These are phyloP conservation scores for Fomitopsis schrenkii DNA, from an alignment of 1,284 basidiomycete genomes.

Conservation along the genomic window DNA sequence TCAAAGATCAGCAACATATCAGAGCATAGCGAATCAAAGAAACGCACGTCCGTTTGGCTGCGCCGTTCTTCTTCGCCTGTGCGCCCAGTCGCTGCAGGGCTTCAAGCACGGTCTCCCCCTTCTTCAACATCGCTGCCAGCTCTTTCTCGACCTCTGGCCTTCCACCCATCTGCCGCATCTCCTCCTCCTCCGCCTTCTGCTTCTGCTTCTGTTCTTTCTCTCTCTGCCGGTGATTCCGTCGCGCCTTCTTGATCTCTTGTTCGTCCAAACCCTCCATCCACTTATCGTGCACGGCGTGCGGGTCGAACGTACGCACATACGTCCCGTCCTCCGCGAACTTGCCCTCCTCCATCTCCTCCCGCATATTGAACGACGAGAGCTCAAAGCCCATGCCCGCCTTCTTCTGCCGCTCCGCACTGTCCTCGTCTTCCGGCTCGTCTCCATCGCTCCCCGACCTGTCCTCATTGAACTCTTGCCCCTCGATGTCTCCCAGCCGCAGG, in stretches of 20 bases:
- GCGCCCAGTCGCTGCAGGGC: conserved; percentile 84
- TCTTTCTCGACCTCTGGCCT: conserved; percentile 66
- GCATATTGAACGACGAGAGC: conserved; percentile 97
- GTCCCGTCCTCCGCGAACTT: conserved; percentile 93
- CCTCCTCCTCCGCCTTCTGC: conserved; percentile 69
- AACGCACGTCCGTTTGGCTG: conserved; percentile 33
- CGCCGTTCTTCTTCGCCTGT: conserved; percentile 56
- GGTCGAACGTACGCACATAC: conserved; percentile 86
- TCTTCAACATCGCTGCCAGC: conserved; percentile 72
- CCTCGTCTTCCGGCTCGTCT: conserved; percentile 70
- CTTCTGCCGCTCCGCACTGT: conserved; percentile 67
- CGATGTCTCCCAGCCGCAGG: conserved; percentile 88
- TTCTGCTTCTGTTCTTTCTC: conserved; percentile 69
- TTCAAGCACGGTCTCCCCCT: conserved; percentile 89
- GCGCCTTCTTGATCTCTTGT: conserved; percentile 81
- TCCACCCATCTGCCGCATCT: conserved; percentile 60
- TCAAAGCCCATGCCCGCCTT: conserved; percentile 92
- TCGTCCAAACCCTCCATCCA: conserved; percentile 95
- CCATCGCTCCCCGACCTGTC: conserved; percentile 35
- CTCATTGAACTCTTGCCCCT: conserved; percentile 88
- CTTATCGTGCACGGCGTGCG: conserved; percentile 87
- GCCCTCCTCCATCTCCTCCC: conserved; percentile 96
- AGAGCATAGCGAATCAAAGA: background rate
- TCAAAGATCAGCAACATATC: background rate
- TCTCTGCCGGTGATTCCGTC: conserved; percentile 62